Base-by-base conservation (phyloP, 345 rosid genomes). In the Psidium guajava region DNA sequence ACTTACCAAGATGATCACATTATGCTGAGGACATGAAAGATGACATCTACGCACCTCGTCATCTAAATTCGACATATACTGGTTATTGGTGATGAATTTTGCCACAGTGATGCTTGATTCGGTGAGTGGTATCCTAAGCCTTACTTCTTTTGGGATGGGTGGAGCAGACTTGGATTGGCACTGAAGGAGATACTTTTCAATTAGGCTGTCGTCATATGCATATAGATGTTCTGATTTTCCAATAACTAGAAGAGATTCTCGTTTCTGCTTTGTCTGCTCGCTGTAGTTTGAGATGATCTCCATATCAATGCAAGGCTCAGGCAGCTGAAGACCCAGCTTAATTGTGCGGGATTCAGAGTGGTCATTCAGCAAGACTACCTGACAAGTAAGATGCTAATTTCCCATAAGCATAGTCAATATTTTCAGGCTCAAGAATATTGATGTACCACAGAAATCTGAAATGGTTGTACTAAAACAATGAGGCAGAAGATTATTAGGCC, bases 131-230 rank as follows among this genome's bases (percentile, higher is more conserved):
- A 95, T 85, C 88, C 94, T 95, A 59, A 93, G 84, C 86, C 85
- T 86, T 83, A 89, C 86, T 89, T 95, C 97, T 88, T 91, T 94
- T 24, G 99, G 98, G 42, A 94, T 92, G 55, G 98, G 94, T 75
- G 96, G 96, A 57, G 97, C 88, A 54, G 95, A 92, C 83, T 91
- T 91, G 7, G 98, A 89, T 83, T 95, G 99, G 86, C 90, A 91
- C 85, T 94, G 97, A 69, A 95, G 90, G 49, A 97, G 92, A 93
- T 95, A 93, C 90, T 93, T 97, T 87, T 95, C 99, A 14, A 97
- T 94, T 90, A 87, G 86, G 82, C 87, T 86, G 87, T 95, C 98
- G 90, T 95, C 98, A 59, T 92, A 97, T 40, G 92, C 91, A 88
- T 94, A 93, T 28, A 97, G 85, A 28, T 85, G 94, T 56, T 98